phyloP scores from a whole-genome alignment of 148 eudicot genomes.

The Spergularia bocconei region DNA sequence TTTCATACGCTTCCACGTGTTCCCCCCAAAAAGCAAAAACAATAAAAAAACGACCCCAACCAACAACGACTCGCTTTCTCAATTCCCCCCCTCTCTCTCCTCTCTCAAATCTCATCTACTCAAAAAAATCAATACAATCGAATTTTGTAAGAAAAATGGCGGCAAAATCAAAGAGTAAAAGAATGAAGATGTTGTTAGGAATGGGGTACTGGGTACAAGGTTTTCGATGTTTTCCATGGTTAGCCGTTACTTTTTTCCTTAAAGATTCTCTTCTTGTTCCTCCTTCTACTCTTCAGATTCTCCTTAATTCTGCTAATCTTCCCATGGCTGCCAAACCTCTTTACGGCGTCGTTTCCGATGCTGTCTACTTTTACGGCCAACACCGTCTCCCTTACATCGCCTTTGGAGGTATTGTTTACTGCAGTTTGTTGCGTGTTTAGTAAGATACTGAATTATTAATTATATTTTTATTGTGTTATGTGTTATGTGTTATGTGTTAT shows the following conservation, averaged over 20 bases:
- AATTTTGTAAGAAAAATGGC: conserved; percentile 16
- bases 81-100: background rate
- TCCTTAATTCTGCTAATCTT: conserved; percentile 67
- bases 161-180: background rate
- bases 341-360: conserved; percentile 79
- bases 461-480: too few species aligned
- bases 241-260: conserved; percentile 70
- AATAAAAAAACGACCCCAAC: too few species aligned
- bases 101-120: background rate
- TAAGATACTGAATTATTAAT: too few species aligned
- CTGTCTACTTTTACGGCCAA: conserved; percentile 57
- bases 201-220: conserved; percentile 91
- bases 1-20: too few species aligned
- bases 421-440: background rate
- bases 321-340: conserved; percentile 95
- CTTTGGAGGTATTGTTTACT: conserved; percentile 56
- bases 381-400: conserved; percentile 93
- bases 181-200: conserved; percentile 37
- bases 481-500: too few species aligned
- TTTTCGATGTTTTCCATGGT: conserved; percentile 89
- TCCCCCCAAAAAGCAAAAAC: too few species aligned
- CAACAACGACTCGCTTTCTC: too few species aligned
- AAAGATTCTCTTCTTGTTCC: conserved; percentile 75
- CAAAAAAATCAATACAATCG: too few species aligned
- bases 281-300: conserved; percentile 73